Conservation (phyloP, 768 basidiomycete species). For the Mycena olivaceomarginata region DNA sequence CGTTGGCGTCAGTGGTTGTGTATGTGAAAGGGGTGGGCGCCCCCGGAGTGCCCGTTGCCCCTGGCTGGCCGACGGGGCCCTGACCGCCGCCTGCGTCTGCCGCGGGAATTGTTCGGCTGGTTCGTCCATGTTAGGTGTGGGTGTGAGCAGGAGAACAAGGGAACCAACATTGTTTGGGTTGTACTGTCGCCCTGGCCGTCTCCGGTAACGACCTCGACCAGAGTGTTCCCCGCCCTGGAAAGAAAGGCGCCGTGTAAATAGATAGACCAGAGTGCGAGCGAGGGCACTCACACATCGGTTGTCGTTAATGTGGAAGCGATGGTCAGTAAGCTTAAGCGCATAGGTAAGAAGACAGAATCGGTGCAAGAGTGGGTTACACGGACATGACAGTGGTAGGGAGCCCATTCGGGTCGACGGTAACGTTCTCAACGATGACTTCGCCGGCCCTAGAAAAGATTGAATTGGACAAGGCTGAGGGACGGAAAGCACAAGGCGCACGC, state of each 20-base stretch:
- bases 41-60: slow-evolving; percentile 21
- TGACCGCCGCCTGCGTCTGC: neutral
- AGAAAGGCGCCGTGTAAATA: neutral
- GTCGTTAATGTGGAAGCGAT: slow-evolving; percentile 18
- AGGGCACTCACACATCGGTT: slow-evolving; percentile 22
- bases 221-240: slow-evolving; percentile 32
- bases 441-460: slow-evolving; percentile 21
- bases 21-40: slow-evolving; percentile 40
- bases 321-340: neutral
- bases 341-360: slow-evolving; percentile 21
- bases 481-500: slow-evolving; percentile 16
- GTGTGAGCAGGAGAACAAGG: neutral
- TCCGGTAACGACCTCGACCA: slow-evolving; percentile 28
- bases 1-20: slow-evolving; percentile 32
- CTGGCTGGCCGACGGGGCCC: slow-evolving; percentile 41
- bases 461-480: neutral
- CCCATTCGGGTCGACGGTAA: neutral
- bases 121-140: neutral
- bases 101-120: slow-evolving; percentile 30
- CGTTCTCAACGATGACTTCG: slow-evolving; percentile 22
- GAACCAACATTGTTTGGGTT: slow-evolving; percentile 31
- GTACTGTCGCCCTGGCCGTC: slow-evolving; percentile 23
- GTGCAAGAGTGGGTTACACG: slow-evolving; percentile 2
- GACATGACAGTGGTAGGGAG: slow-evolving; percentile 35
- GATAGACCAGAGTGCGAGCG: neutral